A percentile compares a stretch with the other conserved stretches of the same genome.
Conservation (phyloP, 305 asterid species). For the Stenogyne calaminthoides region DNA sequence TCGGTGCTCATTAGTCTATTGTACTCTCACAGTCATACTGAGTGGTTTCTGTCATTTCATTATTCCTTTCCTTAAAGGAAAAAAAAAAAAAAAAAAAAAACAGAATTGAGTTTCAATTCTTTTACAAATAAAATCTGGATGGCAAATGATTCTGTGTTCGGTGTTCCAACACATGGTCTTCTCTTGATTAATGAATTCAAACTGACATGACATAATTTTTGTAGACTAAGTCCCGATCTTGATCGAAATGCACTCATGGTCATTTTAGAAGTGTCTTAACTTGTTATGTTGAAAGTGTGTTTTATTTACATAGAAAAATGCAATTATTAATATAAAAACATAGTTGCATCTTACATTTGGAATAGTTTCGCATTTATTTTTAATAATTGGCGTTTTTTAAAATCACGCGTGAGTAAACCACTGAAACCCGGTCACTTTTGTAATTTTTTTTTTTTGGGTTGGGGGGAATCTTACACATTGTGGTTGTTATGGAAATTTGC, state of each 20-base stretch:
- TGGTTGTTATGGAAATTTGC: neutral
- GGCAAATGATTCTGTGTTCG: neutral
- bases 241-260: no score
- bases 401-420: no score
- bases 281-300: no score
- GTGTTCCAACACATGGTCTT: neutral
- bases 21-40: constrained; percentile 16
- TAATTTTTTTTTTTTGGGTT: neutral
- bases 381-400: no score
- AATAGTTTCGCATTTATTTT: no score
- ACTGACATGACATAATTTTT: neutral
- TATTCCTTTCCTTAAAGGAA: neutral
- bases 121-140: neutral
- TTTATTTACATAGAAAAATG: no score
- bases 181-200: neutral
- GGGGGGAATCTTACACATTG: neutral
- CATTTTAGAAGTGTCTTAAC: no score
- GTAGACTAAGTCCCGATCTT: no score
- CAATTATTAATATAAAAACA: no score
- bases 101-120: neutral
- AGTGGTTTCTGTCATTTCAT: neutral
- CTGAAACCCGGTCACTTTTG: no score
- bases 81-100: neutral
- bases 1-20: constrained; percentile 52
- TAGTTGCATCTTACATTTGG: no score